Evolutionary conservation across 352 stramenopile species (phyloP), one percentile per base, ranked within the genome.

Genomic region (Pythium guiyangense): DNA sequence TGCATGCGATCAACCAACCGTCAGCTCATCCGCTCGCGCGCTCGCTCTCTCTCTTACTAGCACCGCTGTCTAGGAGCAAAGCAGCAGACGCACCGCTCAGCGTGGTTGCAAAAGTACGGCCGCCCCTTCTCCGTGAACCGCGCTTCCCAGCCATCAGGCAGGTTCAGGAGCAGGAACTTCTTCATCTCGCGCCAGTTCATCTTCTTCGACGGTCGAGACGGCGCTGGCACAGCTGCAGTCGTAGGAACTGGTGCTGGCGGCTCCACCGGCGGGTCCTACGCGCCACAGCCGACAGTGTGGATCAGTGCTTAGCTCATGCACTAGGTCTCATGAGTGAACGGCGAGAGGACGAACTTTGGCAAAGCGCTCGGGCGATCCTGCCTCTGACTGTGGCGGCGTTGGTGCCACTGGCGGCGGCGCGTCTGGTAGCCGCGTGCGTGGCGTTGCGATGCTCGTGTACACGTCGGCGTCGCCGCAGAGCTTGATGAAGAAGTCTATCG

Each of bases 31-130:
- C n/a, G n/a, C n/a, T n/a, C n/a, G n/a, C n/a, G n/a, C 44, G 9
- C 34, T 2, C 34, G 20, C 22, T 22, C 8, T 22, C 42, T 26
- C 42, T 47, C 12, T 6, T n/a, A n/a, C n/a, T n/a, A n/a, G n/a
- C n/a, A n/a, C 31, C 31, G 12, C 12, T 1, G 31, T 2, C 29
- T 34, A 11, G 10, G 44, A 25, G 8, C 18, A 51, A 46, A 1
- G 4, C 11, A 4, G 12, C 3, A 8, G 14, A 54, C 68, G 52
- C 62, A 92, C 83, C 81, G 54, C 47, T 87, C 79, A 14, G 60
- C 69, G 44, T 93, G 83, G 52, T 90, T 86, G 64, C 83, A 91
- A 56, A 92, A 92, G 62, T 95, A 94, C 2, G 85, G 85, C 46
- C 74, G 74, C 4, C 85, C 82, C 26, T 90, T 92, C 42, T 88